A percentile compares a stretch with the other conserved stretches of the same genome.
Evolutionary conservation across 106 monocot genomes (phyloP).

Genomic region (Acorus gramineus): DNA sequence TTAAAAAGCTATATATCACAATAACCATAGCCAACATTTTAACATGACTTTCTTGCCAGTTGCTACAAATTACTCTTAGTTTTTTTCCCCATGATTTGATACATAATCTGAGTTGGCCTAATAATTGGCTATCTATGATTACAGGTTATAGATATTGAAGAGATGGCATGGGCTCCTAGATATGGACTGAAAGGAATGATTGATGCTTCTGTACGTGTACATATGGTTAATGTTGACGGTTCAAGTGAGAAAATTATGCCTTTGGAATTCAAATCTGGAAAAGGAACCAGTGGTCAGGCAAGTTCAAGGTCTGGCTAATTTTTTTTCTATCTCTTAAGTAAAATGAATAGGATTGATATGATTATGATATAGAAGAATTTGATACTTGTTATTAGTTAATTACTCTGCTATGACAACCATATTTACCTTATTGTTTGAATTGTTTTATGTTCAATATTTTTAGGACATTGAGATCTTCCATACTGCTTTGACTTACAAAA

Average conservation of each 20-base stretch:
- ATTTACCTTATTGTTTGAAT: too few relatives aligned
- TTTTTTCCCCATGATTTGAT: too few relatives aligned
- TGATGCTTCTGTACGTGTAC: conserved; percentile 76
- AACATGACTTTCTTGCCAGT: too few relatives aligned
- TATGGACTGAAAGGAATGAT: conserved; percentile 95
- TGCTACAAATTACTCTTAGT: too few relatives aligned
- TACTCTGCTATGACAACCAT: too few relatives aligned
- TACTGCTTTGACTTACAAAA: too few relatives aligned
- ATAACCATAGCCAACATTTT: too few relatives aligned
- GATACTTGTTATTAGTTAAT: too few relatives aligned
- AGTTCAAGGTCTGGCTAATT: not conserved
- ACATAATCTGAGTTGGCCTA: too few relatives aligned
- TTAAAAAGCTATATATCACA: too few relatives aligned
- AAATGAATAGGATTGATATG: not conserved
- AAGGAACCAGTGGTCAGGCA: conserved; percentile 80
- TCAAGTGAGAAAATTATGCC: conserved; percentile 62
- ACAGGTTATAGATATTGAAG: conserved; percentile 95
- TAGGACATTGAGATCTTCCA: too few relatives aligned
- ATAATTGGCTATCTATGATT: not conserved
- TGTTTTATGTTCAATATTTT: too few relatives aligned
- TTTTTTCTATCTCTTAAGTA: not conserved
- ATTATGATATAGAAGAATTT: not conserved
- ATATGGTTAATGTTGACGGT: conserved; percentile 26
- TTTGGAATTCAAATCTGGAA: conserved; percentile 92
- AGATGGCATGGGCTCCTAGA: conserved; percentile 90